A percentile compares a stretch with the other conserved stretches of the same genome.
Evolutionary conservation across 805 yeast genomes (phyloP).

Genomic region (Saccharomycopsis amapae): DNA sequence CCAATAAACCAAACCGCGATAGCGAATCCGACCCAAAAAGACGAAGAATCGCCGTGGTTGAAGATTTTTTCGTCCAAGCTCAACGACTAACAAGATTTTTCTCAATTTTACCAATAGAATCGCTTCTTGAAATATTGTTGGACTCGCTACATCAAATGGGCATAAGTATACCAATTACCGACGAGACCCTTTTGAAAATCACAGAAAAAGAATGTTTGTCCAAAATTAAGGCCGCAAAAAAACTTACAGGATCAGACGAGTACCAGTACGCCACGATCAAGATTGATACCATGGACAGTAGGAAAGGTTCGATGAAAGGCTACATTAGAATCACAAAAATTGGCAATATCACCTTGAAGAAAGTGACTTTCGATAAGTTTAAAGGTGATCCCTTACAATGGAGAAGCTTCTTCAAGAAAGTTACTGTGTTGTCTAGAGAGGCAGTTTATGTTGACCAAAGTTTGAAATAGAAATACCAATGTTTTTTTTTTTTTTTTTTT

Average conservation of each 20-base stretch:
- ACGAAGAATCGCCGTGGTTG: conserved; percentile 17
- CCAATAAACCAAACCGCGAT: background rate
- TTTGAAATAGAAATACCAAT: conserved; percentile 1
- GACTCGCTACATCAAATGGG: conserved; percentile 40
- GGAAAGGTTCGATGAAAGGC: conserved; percentile 41
- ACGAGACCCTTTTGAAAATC: conserved; percentile 21
- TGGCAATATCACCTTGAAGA: conserved; percentile 35
- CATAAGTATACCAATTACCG: conserved; percentile 25
- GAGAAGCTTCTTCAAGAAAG: conserved; percentile 56
- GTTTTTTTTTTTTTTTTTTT: too few species aligned
- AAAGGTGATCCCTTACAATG: conserved; percentile 70
- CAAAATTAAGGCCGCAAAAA: background rate
- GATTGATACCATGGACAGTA: conserved; percentile 37
- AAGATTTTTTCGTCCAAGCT: conserved; percentile 28
- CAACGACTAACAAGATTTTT: conserved; percentile 48
- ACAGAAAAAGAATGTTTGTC: conserved; percentile 13
- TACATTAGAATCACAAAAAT: conserved; percentile 36
- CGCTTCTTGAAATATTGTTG: conserved; percentile 35
- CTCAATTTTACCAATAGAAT: conserved; percentile 37
- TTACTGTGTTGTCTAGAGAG: conserved; percentile 51
- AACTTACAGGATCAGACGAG: conserved; percentile 16
- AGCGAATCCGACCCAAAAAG: background rate
- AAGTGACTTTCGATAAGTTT: conserved; percentile 46
- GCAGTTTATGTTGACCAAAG: conserved; percentile 38
- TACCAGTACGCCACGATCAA: conserved; percentile 33